Percentiles rank a stretch among this genome's conserved stretches.
Evolutionary conservation across 2,329 filamentous ascomycete species (phyloP).

Genomic region (Periglandula ipomoeae): DNA sequence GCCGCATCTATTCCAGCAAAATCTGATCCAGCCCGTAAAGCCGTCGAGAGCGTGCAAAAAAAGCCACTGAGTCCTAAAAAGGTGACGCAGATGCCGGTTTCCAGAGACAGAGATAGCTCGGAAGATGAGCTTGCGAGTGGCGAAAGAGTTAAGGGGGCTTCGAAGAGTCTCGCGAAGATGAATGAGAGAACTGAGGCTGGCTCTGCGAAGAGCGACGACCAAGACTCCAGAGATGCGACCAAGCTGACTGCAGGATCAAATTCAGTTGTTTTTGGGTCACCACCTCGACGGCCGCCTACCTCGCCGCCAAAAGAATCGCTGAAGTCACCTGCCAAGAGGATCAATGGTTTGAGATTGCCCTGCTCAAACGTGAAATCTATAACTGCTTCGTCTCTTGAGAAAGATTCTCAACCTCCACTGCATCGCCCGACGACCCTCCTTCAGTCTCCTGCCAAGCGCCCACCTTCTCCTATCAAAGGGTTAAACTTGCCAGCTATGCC

Average conservation of each 20-base stretch:
- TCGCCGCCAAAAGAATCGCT: conserved; percentile 47
- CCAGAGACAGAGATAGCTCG: conserved; percentile 35
- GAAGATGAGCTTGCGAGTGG: conserved; percentile 52
- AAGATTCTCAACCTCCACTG: conserved; percentile 18
- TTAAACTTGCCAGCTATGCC: conserved; percentile 17
- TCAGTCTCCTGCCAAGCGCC: conserved; percentile 42
- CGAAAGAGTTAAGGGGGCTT: conserved; percentile 19
- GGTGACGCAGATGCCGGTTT: conserved; percentile 46
- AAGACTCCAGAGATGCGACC: conserved; percentile 5
- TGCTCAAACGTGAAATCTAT: conserved; percentile 23
- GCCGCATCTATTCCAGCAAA: conserved; percentile 23
- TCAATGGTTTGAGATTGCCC: conserved; percentile 21
- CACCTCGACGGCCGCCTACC: conserved; percentile 43
- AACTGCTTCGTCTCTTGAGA: conserved; percentile 6
- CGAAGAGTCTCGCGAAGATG: background rate
- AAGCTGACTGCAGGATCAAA: conserved; percentile 2
- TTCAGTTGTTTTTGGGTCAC: conserved; percentile 34
- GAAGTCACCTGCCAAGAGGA: conserved; percentile 45
- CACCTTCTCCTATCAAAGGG: conserved; percentile 34
- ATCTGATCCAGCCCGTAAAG: too few species aligned
- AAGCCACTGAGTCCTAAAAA: conserved; percentile 57
- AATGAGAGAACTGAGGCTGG: background rate
- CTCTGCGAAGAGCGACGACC: conserved; percentile 9
- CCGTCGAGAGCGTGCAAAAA: conserved; percentile 24
- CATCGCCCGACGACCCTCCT: conserved; percentile 30